Percentiles rank a stretch among this genome's conserved stretches.
phyloP scores from a whole-genome alignment of 169 alveolate species.

The Eimeria sp. region DNA sequence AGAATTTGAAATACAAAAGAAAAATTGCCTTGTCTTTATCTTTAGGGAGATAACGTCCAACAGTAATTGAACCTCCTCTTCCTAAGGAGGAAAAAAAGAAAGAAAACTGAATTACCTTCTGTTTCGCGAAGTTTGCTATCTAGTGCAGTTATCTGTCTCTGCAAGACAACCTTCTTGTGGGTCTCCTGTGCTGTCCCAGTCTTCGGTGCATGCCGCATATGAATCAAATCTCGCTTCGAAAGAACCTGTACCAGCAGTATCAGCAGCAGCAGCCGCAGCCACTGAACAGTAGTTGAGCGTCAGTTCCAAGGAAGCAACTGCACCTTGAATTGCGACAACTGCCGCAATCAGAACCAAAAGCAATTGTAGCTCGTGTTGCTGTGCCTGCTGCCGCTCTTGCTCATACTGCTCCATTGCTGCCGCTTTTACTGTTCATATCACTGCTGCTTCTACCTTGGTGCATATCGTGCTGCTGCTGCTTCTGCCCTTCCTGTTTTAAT shows the following conservation, averaged over 20 bases:
- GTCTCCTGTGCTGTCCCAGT: not conserved
- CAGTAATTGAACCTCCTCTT: too few relatives aligned
- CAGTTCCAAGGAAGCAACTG: not conserved
- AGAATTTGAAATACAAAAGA: not conserved
- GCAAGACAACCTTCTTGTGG: constrained; percentile 12
- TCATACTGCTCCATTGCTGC: not conserved
- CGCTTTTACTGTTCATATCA: too few relatives aligned
- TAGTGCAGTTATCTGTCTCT: constrained; percentile 23
- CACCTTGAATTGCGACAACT: not conserved
- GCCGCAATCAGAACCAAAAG: not conserved
- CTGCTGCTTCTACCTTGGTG: not conserved
- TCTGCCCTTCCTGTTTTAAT: not conserved
- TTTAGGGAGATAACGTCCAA: too few relatives aligned
- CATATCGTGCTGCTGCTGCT: not conserved
- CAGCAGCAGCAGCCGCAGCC: constrained; percentile 17
- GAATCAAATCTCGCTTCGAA: constrained; percentile 92
- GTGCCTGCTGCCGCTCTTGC: not conserved
- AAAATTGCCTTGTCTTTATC: too few relatives aligned
- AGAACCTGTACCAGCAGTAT: not conserved
- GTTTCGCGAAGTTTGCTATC: constrained; percentile 40
- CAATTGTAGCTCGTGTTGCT: not conserved
- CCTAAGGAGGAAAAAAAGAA: not conserved
- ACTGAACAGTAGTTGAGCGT: too few relatives aligned
- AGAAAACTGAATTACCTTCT: not conserved
- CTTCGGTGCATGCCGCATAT: constrained; percentile 90